Evolutionary conservation across 495 filamentous ascomycete species (phyloP), one percentile per base, ranked within the genome.

Genomic region (Daldinia loculata): DNA sequence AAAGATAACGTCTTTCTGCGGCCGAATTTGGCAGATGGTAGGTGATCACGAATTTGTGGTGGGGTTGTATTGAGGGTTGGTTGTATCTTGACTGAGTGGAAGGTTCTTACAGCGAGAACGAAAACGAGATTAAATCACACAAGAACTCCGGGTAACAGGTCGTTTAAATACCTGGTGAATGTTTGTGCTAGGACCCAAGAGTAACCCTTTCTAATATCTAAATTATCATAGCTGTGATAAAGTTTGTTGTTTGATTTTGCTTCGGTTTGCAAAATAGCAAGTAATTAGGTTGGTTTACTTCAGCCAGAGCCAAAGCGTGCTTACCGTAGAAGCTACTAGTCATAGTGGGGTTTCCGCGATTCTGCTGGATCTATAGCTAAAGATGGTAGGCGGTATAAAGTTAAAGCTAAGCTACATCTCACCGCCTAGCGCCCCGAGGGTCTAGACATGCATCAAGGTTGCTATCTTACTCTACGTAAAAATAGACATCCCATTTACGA

Each of bases 291-390:
- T 15, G 39, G 4, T 41, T 41, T 12, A 24, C 43, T 48, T 48
- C 3, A 48, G 43, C 43, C 1, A 24, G 3, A 24, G 8, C 11
- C 19, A 48, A 22, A 56, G n/a, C 15, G 2, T 29, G n/a, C 27
- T 5, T 17, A 36, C 19, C 61, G 50, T 76, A 48, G 63, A 71
- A 70, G 63, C 66, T 69, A 62, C 69, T 75, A 67, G 71, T 62
- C 61, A 38, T 72, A 60, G 68, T 56, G 72, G 72, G 68, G 72
- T 65, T 48, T 36, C 6, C 2, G 7, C 1, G 0, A 34, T 69
- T 71, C 72, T 75, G 66, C 71, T 67, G 45, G 41, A 56, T 41
- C 36, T 61, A 66, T 63, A n/a, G 11, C 12, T 64, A 1, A 36
- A 57, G 34, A 30, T 4, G 32, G 65, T 14, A 74, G 66, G 71